Conservation (phyloP, 164 flowering plant genomes). For the grape (Vitis vinifera) region ASM3070453v1 NC_081814.1:25042501-25043000, state of each 20-base stretch:
- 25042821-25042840: no score
- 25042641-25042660: constrained; percentile 14
- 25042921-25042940: no score
- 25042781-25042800: no score
- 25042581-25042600: constrained; percentile 21
- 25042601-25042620: constrained; percentile 17
- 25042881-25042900: no score
- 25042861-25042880: no score
- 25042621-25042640: constrained; percentile 20
- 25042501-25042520: constrained; percentile 41
- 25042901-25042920: no score
- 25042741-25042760: neutral
- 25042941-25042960: no score
- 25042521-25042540: constrained; percentile 65
- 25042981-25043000: no score
- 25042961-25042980: no score
- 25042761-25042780: no score
- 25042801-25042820: no score
- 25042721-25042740: neutral
- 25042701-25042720: neutral
- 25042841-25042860: no score
- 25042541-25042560: neutral
- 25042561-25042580: constrained; percentile 6
- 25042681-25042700: neutral
- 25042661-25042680: neutral